Conservation (phyloP, 1,139 yeast genomes). For the Candida sojae region DNA sequence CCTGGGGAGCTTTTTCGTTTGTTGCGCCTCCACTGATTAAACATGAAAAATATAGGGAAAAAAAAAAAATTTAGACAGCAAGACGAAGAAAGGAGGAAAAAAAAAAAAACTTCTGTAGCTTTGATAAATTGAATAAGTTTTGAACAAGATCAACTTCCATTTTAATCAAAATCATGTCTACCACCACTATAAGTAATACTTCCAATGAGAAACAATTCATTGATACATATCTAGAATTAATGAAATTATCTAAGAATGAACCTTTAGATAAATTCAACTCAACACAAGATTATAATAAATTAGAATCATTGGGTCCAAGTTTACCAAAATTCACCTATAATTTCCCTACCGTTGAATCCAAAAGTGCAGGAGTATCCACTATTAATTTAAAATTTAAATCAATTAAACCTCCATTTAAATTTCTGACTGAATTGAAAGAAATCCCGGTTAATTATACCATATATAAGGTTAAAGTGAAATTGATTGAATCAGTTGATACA, state of each 20-base stretch:
- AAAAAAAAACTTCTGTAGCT: no score
- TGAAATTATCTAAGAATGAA: constrained; percentile 27
- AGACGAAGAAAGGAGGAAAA: no score
- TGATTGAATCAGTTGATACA: constrained; percentile 28
- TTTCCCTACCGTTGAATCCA: constrained; percentile 25
- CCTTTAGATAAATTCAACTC: constrained; percentile 30
- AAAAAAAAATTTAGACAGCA: background rate
- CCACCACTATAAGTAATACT: constrained; percentile 8
- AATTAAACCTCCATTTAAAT: constrained; percentile 47
- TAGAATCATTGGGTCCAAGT: constrained; percentile 43
- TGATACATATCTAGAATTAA: constrained; percentile 35
- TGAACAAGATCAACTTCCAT: no score
- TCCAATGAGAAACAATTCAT: constrained; percentile 28
- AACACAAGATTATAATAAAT: constrained; percentile 31
- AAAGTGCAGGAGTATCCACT: constrained; percentile 2
- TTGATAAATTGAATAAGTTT: no score
- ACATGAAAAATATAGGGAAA: background rate
- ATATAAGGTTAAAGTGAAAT: constrained; percentile 33
- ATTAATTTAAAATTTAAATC: constrained; percentile 36
- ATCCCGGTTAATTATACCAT: constrained; percentile 30
- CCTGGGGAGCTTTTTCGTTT: background rate
- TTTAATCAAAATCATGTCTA: background rate
- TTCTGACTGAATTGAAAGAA: constrained; percentile 25
- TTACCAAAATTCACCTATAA: constrained; percentile 32
- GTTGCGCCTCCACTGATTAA: background rate